Base-by-base conservation (phyloP, 2,329 filamentous ascomycete species). In the Phialocephala subalpina region DNA sequence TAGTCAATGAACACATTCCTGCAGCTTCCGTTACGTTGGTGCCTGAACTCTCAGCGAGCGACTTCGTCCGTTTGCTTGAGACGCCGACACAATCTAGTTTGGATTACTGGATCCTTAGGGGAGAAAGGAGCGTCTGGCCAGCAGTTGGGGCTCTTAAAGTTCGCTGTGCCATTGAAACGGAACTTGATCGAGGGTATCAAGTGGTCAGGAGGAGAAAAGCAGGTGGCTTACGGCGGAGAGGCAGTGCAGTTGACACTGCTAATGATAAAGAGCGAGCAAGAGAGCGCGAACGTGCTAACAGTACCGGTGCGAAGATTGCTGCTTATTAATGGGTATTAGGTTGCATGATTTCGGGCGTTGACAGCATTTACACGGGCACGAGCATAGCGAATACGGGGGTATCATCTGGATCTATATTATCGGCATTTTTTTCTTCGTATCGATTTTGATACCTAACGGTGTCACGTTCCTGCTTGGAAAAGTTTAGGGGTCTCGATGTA, bases 71-170 rank as follows among this genome's bases (percentile, higher is more conserved):
- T 38, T 80, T 97, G 38, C 84, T 97, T n/a, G 92, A 97, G 77
- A 92, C 91, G 35, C 94, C 94, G 0, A 95, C 91, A 0, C 84
- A 87, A 60, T 87, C 90, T 66, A 90, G 88, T 9, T 81, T 97
- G 3, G 88, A 93, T 65, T 92, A 95, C 72, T 97, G 94, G 95
- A 94, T 97, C 62, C 78, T 89, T 36, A 86, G 91, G 62, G 95
- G 95, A 1, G 95, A 98, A 79, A 82, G 90, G 68, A 94, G 92
- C 70, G 93, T 97, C 0, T 98, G 95, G 94, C 95, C 94, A 0
- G 92, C 93, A 1, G 88, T 97, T 2, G 90, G 90, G 36, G 93
- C 94, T 16, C 79, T 98, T 67, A 90, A 91, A 72, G 90, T 97
- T 7, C 83, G 95, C 7, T 96, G 93, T 77, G 91, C 90, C 4